Percentiles rank a stretch among this genome's conserved stretches.
These are phyloP conservation scores for Cordyceps pruinosa DNA, from an alignment of 2,329 filamentous ascomycete species.

Conservation along the genomic window DNA sequence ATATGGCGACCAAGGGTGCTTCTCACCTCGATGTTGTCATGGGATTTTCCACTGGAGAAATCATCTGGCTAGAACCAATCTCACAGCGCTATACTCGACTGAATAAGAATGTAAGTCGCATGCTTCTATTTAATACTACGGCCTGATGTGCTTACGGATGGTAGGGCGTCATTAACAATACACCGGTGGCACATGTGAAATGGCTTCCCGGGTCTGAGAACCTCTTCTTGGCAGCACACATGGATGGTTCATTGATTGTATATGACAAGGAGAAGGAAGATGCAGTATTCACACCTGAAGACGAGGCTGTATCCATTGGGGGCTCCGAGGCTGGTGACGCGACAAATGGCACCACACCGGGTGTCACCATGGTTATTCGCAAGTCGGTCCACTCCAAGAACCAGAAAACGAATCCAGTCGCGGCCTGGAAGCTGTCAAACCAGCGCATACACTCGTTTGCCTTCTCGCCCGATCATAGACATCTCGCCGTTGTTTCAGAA, in stretches of 20 bases:
- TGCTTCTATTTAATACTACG: not conserved
- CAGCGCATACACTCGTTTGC: conserved; percentile 85
- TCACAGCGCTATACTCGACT: conserved; percentile 91
- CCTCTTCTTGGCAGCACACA: conserved; percentile 83
- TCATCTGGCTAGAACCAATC: conserved; percentile 98
- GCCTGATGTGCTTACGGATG: conserved; percentile 10
- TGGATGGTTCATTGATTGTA: conserved; percentile 83
- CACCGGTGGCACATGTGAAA: conserved; percentile 76
- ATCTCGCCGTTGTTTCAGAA: conserved; percentile 85
- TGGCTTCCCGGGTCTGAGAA: conserved; percentile 96
- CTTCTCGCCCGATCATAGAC: conserved; percentile 82
- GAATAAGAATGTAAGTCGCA: conserved; percentile 74
- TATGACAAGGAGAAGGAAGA: conserved; percentile 98
- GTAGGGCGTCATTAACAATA: conserved; percentile 80
- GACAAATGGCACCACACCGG: conserved; percentile 28
- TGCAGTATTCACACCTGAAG: conserved; percentile 67
- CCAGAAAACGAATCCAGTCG: conserved; percentile 87
- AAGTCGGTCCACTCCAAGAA: conserved; percentile 93
- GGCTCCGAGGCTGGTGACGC: conserved; percentile 53
- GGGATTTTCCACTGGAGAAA: conserved; percentile 93
- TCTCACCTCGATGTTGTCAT: conserved; percentile 86
- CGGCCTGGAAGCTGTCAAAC: conserved; percentile 87
- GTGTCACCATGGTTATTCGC: conserved; percentile 59
- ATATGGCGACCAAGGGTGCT: conserved; percentile 68
- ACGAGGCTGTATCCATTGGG: conserved; percentile 31